Percentiles rank a stretch among this genome's conserved stretches.
phyloP scores from a whole-genome alignment of 805 yeast species.

The Yamadazyma insecticola region DNA sequence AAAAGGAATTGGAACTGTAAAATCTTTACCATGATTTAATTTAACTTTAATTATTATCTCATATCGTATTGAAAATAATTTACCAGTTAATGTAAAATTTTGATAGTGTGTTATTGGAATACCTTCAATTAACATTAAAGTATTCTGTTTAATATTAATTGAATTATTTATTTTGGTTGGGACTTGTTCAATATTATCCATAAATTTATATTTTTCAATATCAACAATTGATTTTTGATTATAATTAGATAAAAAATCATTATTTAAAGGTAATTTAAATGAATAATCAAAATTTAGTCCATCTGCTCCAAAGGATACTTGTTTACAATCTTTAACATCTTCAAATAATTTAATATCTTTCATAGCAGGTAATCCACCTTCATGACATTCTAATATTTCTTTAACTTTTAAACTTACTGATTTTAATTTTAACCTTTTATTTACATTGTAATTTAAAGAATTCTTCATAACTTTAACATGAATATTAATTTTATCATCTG shows the following conservation, averaged over 20 bases:
- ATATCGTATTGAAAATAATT: slow-evolving; percentile 48
- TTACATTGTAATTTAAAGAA: slow-evolving; percentile 23
- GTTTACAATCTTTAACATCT: slow-evolving; percentile 22
- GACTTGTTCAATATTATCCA: slow-evolving; percentile 4
- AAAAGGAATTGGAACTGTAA: slow-evolving; percentile 47
- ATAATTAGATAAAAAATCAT: slow-evolving; percentile 29
- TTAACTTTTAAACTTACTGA: slow-evolving; percentile 44
- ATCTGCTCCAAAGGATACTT: slow-evolving; percentile 18
- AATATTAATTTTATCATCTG: slow-evolving; percentile 44
- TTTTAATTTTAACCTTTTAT: slow-evolving; percentile 36
- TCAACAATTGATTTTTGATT: slow-evolving; percentile 1
- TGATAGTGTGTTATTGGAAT: slow-evolving; percentile 43
- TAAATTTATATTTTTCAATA: slow-evolving; percentile 1
- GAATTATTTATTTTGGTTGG: slow-evolving; percentile 12
- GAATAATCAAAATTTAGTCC: slow-evolving; percentile 22
- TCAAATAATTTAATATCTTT: slow-evolving; percentile 40
- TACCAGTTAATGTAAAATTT: slow-evolving; percentile 49
- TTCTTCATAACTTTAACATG: slow-evolving; percentile 39
- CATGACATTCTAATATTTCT: slow-evolving; percentile 52
- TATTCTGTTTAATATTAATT: slow-evolving; percentile 17
- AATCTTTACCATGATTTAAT: slow-evolving; percentile 44
- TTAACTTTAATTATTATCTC: slow-evolving; percentile 48
- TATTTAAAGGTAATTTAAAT: slow-evolving; percentile 28
- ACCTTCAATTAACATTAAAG: slow-evolving; percentile 31
- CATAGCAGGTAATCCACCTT: slow-evolving; percentile 45